Base-by-base conservation (phyloP, 495 filamentous ascomycete species). In the Neurospora hispaniola region DNA sequence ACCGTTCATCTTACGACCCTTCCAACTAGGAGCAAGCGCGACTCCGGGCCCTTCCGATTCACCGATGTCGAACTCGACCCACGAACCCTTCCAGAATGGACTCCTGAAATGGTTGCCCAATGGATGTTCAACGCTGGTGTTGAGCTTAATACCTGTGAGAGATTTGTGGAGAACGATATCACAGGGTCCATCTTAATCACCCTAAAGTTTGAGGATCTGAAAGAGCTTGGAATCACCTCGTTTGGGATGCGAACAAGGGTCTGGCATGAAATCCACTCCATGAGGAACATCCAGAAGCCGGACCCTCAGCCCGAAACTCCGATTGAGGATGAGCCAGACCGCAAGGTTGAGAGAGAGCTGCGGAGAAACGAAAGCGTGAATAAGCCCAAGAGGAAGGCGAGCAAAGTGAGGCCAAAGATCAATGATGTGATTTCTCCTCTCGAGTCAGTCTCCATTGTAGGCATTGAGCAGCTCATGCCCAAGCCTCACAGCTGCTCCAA, bases 171-270 rank as follows among this genome's bases (percentile, higher is more conserved):
- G 74, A 95, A 99, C 81, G 96, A 99, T 78, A 98, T 99, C 79
- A 90, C 90, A 31, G 96, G 96, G 0, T 82, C 89, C 4, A 90
- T 98, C 69, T 85, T 99, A 2, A 88, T 95, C 35, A 90, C 92
- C 18, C 83, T 99, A n/a, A 91, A 97, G 77, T 88, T 92, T 75
- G 93, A 97, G 42, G 94, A 98, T 78, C 85, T 99, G n/a, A 94
- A 94, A 77, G 96, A 99, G 82, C 89, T 98, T 6, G 91, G 91
- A 27, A 96, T 99, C 73, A 82, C 86, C n/a, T 98, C 96, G 0
- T 98, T 98, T 81, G 96, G 96, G 18, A 93, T 95, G 75, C 89
- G 96, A 27, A 93, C 93, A 70, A 88, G 87, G 73, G 77, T 99
- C 0, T 97, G 96, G 94, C 89, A 89, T 75, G 90, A 92, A 74